phyloP scores from a whole-genome alignment of 129 eudicot genomes.

The Solidago caesia region DNA sequence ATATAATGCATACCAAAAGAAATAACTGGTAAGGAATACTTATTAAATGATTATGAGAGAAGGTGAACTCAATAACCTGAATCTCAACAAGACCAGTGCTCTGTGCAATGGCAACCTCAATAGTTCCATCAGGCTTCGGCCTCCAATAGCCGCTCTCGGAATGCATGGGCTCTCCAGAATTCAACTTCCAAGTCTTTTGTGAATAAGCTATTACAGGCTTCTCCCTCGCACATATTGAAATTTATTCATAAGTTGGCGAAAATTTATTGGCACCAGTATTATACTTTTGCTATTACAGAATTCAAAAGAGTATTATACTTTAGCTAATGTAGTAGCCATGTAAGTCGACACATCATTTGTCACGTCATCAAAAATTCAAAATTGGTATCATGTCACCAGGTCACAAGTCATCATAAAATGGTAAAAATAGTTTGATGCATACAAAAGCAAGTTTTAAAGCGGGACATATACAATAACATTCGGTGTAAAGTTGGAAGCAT shows the following conservation, averaged over 20 bases:
- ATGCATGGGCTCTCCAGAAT: constrained; percentile 75
- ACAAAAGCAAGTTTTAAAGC: too few species aligned
- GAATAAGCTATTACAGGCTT: constrained; percentile 72
- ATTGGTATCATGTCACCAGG: background rate
- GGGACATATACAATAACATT: too few species aligned
- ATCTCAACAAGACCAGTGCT: constrained; percentile 80
- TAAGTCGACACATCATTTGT: too few species aligned
- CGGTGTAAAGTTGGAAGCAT: too few species aligned
- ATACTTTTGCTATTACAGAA: background rate
- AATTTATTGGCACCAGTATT: background rate
- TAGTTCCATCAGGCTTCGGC: constrained; percentile 65
- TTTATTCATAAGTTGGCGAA: background rate
- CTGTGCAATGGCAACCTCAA: constrained; percentile 75
- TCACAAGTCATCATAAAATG: too few species aligned
- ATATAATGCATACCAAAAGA: background rate
- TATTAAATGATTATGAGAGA: background rate
- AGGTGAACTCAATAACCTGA: constrained; percentile 36
- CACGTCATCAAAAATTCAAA: constrained; percentile 4
- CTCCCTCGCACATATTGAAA: background rate
- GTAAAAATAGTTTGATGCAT: too few species aligned
- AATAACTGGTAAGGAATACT: background rate
- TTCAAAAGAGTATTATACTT: background rate
- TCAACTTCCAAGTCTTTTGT: constrained; percentile 75
- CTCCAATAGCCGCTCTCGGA: constrained; percentile 80
- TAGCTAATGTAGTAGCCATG: too few species aligned